Evolutionary conservation across 2,329 filamentous ascomycete genomes (phyloP), one percentile per base, ranked within the genome.

Genomic region (Waltergamsia citrina): DNA sequence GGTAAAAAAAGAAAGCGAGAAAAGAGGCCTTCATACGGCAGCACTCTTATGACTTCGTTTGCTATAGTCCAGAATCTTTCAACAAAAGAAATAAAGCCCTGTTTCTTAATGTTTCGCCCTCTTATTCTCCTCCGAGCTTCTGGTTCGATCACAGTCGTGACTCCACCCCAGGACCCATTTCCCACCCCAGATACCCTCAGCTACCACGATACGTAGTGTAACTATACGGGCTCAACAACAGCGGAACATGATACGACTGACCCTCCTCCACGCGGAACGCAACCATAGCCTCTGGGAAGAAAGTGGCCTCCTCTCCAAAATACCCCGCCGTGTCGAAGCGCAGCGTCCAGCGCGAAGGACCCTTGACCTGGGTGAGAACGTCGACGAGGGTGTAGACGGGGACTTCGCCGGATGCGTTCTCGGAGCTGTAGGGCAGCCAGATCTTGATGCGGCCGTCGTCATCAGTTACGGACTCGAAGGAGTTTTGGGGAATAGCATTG

Each of bases 161-260:
- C 29, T 22, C 29, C 19, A 32, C 29, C 18, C 15, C 18, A 14
- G 29, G 29, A 10, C 29, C 29, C 18, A 32, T 32, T 20, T 22
- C 29, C 15, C 19, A 22, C 19, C 29, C 18, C 29, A 15, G 17
- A 20, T 23, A 14, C 12, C 4, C 45, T 63, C 62, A 86, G 53
- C 79, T 85, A 12, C 85, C 85, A 31, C 85, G 65, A 58, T 92
- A 92, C 8, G 84, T 90, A 26, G 81, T 83, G 60, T 86, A 92
- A 52, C 80, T 82, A 60, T 79, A 88, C 20, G 84, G 84, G 42
- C 80, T 78, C 59, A 90, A 54, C 54, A 92, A 52, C 50, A 92
- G 57, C 29, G 85, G 85, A 4, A 92, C 82, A 61, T 92, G 85
- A 51, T 84, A 90, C 50, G 81, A 76, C 65, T 84, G 76, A 16